Conservation (phyloP, 495 filamentous ascomycete species). For the Talaromyces ruber region DNA sequence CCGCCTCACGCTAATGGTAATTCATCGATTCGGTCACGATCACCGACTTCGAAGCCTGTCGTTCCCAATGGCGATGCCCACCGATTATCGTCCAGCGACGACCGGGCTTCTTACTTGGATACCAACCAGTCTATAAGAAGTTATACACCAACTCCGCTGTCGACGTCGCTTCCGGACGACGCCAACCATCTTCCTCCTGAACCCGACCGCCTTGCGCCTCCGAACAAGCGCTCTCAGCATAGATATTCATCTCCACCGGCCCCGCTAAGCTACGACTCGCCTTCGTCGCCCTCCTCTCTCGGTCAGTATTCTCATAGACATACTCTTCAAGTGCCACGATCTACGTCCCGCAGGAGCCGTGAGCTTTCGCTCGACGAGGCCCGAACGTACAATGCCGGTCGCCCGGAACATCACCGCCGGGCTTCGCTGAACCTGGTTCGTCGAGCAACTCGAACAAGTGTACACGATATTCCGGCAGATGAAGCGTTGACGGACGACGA, state of each 20-base stretch:
- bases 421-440: conserved; percentile 76
- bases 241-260: conserved; percentile 70
- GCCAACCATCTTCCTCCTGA: conserved; percentile 29
- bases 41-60: conserved; percentile 22
- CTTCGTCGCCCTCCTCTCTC: conserved; percentile 33
- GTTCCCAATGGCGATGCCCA: conserved; percentile 31
- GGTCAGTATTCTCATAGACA: conserved; percentile 68
- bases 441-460: conserved; percentile 72
- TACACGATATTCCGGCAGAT: conserved; percentile 74
- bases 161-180: conserved; percentile 23
- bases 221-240: conserved; percentile 40
- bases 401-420: conserved; percentile 58
- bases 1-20: conserved; percentile 25
- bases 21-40: conserved; percentile 13
- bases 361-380: conserved; percentile 54
- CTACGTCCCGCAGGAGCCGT: conserved; percentile 41
- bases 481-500: conserved; percentile 84
- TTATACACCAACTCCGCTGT: conserved; percentile 22
- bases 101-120: conserved; percentile 19
- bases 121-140: conserved; percentile 21
- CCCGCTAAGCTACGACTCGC: conserved; percentile 36
- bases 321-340: conserved; percentile 75
- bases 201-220: conserved; percentile 28
- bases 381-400: conserved; percentile 57
- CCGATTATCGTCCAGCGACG: conserved; percentile 27